Evolutionary conservation across 352 stramenopile species (phyloP), one percentile per base, ranked within the genome.

Genomic region (Phytophthora constricta): DNA sequence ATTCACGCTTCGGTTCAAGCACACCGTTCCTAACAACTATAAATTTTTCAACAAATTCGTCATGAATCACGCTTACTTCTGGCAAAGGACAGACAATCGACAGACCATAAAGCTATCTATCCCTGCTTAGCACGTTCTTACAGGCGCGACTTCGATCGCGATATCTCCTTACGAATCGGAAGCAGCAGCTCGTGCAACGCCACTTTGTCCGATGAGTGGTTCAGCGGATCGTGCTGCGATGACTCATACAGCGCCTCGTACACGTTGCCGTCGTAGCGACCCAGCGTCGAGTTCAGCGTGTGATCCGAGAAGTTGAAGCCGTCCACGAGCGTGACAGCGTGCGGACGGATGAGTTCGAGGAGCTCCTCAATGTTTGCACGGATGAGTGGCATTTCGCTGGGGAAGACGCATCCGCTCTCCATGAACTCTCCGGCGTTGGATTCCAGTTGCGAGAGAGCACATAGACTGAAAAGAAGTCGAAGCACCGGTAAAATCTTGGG

Each of bases 271-370:
- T 94, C 82, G 48, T 82, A 88, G 55, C 84, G 80, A 23, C 87
- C 87, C 28, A 95, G 68, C 26, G 80, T 80, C 69, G 85, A 90
- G 79, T 93, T 93, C 39, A 95, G 59, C 45, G 58, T 26, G 55
- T 85, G 71, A 65, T 93, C 87, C 11, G 82, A 89, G 63, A 93
- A 92, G 67, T 93, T 89, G 70, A 92, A 95, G 17, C 80, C 82
- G 39, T 95, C 85, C 26, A 87, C 82, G 23, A 93, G 80, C 50
- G 73, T 73, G 39, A 95, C 84, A n/a, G 84, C 87, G 48, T 95
- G 79, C 7, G 75, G 70, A 9, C 85, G 84, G 42, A 93, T 72
- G 23, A 77, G 73, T 17, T 45, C 47, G 14, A 91, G 78, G 19
- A 91, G 62, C 34, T 71, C 61, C 51, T 89, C 76, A 48, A 91